phyloP scores from a whole-genome alignment of 2,329 filamentous ascomycete genomes.

The Hypocreales sp. region DNA sequence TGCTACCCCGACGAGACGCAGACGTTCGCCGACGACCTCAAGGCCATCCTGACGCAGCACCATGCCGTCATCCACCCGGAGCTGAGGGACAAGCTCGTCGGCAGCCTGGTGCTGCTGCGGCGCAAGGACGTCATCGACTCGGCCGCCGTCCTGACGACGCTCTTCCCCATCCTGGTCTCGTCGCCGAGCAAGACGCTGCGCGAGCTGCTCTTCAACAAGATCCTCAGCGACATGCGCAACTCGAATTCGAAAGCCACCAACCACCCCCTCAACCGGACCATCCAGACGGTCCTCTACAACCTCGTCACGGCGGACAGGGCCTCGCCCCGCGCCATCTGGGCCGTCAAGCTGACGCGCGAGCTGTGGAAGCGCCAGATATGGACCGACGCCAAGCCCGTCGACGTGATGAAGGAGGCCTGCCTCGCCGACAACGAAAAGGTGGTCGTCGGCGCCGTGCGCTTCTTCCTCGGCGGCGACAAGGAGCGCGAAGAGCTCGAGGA shows the following conservation, averaged over 20 bases:
- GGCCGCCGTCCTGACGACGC: slow-evolving; percentile 62
- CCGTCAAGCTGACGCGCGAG: slow-evolving; percentile 87
- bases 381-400: slow-evolving; percentile 89
- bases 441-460: slow-evolving; percentile 69
- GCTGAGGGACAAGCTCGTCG: slow-evolving; percentile 85
- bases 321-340: slow-evolving; percentile 83
- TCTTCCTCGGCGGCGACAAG: slow-evolving; percentile 92
- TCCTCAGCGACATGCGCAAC: slow-evolving; percentile 76
- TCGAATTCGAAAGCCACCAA: slow-evolving; percentile 80
- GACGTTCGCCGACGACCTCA: slow-evolving; percentile 66
- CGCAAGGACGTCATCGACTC: slow-evolving; percentile 92
- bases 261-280: slow-evolving; percentile 81
- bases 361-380: slow-evolving; percentile 94
- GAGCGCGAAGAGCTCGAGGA: slow-evolving; percentile 89
- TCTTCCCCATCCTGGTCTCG: slow-evolving; percentile 89
- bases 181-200: slow-evolving; percentile 85
- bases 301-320: slow-evolving; percentile 73
- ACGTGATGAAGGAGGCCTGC: slow-evolving; percentile 91
- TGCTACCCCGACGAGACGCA: slow-evolving; percentile 74
- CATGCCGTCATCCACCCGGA: slow-evolving; percentile 73
- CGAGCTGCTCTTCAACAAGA: slow-evolving; percentile 71
- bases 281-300: slow-evolving; percentile 89
- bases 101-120: slow-evolving; percentile 70
- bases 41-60: slow-evolving; percentile 64
- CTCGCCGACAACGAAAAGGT: slow-evolving; percentile 90